Percentiles rank a stretch among this genome's conserved stretches.
phyloP scores from a whole-genome alignment of 1,284 basidiomycete species.

The Cystobasidium sp. region DNA sequence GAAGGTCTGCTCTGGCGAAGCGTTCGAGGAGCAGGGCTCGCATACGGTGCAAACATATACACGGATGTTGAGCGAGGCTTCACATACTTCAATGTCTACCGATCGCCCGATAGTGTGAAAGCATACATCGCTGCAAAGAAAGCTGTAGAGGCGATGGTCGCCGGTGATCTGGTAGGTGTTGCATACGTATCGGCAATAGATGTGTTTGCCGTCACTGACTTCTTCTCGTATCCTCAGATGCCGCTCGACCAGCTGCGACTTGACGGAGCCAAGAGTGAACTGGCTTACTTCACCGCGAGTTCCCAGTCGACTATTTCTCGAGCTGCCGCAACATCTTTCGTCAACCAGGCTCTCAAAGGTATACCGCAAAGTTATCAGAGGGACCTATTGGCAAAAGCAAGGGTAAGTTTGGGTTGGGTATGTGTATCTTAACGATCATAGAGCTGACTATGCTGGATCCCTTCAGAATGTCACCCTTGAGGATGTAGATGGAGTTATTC shows the following conservation, averaged over 20 bases:
- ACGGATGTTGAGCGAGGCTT: conserved; percentile 82
- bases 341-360: conserved; percentile 82
- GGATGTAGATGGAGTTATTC: conserved; percentile 72
- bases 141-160: conserved; percentile 74
- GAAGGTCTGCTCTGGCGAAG: conserved; percentile 88
- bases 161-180: conserved; percentile 70
- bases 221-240: conserved; percentile 63
- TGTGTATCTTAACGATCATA: not conserved
- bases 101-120: conserved; percentile 72
- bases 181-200: not conserved
- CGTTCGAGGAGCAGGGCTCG: conserved; percentile 84
- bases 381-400: conserved; percentile 75
- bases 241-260: conserved; percentile 79
- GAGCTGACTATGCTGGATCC: not conserved
- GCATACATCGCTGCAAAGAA: conserved; percentile 54
- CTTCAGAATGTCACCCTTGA: conserved; percentile 71
- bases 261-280: conserved; percentile 88
- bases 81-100: conserved; percentile 73
- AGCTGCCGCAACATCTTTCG: conserved; percentile 77
- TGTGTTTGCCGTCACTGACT: not conserved
- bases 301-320: conserved; percentile 79
- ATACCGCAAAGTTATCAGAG: conserved; percentile 74
- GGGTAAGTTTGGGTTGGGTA: conserved; percentile 51
- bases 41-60: conserved; percentile 84
- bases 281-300: conserved; percentile 82